phyloP scores from a whole-genome alignment of 2,329 filamentous ascomycete species.

The Pestalotiopsis sp. region DNA sequence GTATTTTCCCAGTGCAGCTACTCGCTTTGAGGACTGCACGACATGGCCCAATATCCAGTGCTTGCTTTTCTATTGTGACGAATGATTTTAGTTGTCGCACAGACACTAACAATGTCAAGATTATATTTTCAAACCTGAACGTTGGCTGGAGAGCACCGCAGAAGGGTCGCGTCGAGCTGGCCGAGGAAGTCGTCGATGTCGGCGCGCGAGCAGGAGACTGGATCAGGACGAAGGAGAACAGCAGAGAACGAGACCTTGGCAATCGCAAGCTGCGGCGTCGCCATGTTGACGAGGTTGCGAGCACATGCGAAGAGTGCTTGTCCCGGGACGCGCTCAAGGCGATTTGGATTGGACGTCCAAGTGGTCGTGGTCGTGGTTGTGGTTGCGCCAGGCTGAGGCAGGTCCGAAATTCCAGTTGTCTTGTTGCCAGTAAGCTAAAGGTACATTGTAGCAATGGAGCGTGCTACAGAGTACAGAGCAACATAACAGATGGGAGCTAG shows the following conservation, averaged over 20 bases:
- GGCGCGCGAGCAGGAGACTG: constrained; percentile 68
- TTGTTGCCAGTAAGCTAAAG: not conserved
- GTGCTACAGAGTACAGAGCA: not conserved
- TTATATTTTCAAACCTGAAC: constrained; percentile 78
- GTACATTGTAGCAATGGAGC: not conserved
- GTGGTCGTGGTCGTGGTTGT: not conserved
- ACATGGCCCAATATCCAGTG: constrained; percentile 79
- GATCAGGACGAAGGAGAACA: constrained; percentile 73
- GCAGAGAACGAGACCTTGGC: constrained; percentile 80
- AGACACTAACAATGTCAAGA: constrained; percentile 40
- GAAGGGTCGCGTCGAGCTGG: constrained; percentile 65
- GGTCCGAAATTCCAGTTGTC: not conserved
- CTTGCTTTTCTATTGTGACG: constrained; percentile 75
- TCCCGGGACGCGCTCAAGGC: not conserved
- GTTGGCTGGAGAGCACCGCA: constrained; percentile 77
- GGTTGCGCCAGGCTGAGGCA: not conserved
- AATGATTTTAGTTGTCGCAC: constrained; percentile 35
- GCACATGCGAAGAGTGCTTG: not conserved
- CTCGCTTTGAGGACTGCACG: constrained; percentile 67
- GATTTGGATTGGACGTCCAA: not conserved
- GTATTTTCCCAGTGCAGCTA: constrained; percentile 74
- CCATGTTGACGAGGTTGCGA: constrained; percentile 47
- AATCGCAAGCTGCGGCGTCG: constrained; percentile 73
- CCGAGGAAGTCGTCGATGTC: constrained; percentile 72
- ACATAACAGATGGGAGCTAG: not conserved